Evolutionary conservation across 805 yeast genomes (phyloP).

Genomic region (Barnettozyma pratensis): DNA sequence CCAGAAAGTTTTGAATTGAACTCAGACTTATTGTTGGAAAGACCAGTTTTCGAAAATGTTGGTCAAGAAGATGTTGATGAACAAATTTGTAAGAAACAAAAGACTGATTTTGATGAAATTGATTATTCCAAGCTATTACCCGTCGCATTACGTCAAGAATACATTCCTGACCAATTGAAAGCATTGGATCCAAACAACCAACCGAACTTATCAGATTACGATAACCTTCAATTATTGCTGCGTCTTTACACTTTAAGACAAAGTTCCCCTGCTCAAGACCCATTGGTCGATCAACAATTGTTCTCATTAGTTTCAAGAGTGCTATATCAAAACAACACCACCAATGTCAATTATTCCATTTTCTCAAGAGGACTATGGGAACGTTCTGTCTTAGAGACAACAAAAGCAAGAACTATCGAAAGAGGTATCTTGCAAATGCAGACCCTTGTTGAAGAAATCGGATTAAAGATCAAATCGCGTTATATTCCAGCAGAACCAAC

Average conservation of each 20-base stretch:
- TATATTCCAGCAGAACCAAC: constrained; percentile 38
- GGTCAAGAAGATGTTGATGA: constrained; percentile 43
- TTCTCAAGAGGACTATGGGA: constrained; percentile 86
- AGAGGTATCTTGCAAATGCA: constrained; percentile 93
- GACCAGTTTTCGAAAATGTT: constrained; percentile 61
- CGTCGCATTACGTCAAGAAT: constrained; percentile 53
- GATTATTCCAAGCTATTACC: constrained; percentile 49
- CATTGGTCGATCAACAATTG: constrained; percentile 78
- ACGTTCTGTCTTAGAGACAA: constrained; percentile 78
- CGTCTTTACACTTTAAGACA: constrained; percentile 59
- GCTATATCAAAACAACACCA: constrained; percentile 42
- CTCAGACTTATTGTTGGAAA: constrained; percentile 75
- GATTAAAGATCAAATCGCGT: constrained; percentile 55
- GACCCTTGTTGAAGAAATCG: constrained; percentile 83
- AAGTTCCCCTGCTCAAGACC: constrained; percentile 66
- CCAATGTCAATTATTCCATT: constrained; percentile 62
- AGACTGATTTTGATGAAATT: constrained; percentile 33
- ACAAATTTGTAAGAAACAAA: constrained; percentile 33
- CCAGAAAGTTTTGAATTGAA: constrained; percentile 61
- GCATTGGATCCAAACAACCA: constrained; percentile 75
- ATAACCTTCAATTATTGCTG: constrained; percentile 67
- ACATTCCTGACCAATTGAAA: constrained; percentile 51
- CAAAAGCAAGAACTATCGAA: constrained; percentile 80
- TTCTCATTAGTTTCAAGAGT: constrained; percentile 71
- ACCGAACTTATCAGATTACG: constrained; percentile 66